Evolutionary conservation across 345 rosid genomes (phyloP).

Genomic region (Geranium brycei): DNA sequence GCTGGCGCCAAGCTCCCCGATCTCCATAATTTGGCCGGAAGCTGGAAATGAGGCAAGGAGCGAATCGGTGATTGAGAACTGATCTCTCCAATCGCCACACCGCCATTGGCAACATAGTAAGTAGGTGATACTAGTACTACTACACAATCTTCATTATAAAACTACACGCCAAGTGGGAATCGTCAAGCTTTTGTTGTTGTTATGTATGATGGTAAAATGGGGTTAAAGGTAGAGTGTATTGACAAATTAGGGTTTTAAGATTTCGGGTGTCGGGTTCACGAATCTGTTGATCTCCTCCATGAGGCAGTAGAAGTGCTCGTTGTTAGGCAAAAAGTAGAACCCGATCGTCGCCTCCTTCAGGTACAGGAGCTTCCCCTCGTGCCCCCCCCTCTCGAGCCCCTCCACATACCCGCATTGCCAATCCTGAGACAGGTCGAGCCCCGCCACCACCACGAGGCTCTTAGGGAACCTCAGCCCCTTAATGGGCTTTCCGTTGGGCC

Average conservation of each 20-base stretch:
- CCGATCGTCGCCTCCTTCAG: constrained; percentile 20
- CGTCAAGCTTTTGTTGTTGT: constrained; percentile 4
- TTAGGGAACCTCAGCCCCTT: constrained; percentile 13
- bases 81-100: background rate
- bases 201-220: background rate
- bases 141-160: background rate
- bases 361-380: constrained; percentile 18
- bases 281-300: constrained; percentile 22
- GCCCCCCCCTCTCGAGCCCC: constrained; percentile 17
- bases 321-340: constrained; percentile 21
- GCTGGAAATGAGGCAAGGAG: background rate
- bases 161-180: background rate
- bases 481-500: constrained; percentile 12
- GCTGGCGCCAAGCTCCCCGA: no score
- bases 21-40: no score
- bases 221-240: background rate
- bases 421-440: constrained; percentile 15
- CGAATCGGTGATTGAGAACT: no score
- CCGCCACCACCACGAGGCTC: constrained; percentile 19
- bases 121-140: background rate
- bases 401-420: constrained; percentile 18
- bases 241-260: background rate
- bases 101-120: background rate
- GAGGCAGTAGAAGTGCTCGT: constrained; percentile 17
- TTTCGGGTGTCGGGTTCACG: constrained; percentile 7